Conservation (phyloP, 1,284 basidiomycete species). For the Ganoderma lingzhi region DNA sequence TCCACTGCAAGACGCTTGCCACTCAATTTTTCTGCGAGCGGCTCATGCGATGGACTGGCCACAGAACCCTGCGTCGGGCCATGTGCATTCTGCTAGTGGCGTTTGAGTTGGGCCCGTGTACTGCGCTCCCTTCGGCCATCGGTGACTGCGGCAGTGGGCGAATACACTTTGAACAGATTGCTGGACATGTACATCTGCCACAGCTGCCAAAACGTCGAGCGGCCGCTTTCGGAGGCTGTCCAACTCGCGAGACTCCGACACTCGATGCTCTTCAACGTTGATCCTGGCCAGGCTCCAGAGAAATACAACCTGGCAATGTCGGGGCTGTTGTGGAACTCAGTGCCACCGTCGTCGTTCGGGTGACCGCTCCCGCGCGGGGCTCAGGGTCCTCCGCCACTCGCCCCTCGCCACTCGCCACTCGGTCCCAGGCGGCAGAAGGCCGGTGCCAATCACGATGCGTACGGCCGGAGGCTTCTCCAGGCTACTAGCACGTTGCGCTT, state of each 20-base stretch:
- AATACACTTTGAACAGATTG: too few relatives aligned
- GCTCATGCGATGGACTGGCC: not conserved
- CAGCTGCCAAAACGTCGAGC: too few relatives aligned
- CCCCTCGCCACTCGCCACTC: not conserved
- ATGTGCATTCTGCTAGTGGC: not conserved
- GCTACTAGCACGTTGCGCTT: not conserved
- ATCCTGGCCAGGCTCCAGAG: not conserved
- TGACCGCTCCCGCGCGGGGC: constrained; percentile 1
- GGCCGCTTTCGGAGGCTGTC: not conserved
- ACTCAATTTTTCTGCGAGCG: not conserved
- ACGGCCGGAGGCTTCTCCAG: constrained; percentile 3
- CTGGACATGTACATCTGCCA: too few relatives aligned
- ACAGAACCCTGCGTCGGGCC: not conserved
- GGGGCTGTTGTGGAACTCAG: not conserved
- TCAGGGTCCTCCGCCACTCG: not conserved
- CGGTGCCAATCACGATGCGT: not conserved
- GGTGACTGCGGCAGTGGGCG: too few relatives aligned
- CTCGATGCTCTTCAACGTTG: not conserved
- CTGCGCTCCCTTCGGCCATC: not conserved
- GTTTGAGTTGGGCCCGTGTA: not conserved
- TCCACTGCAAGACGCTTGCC: constrained; percentile 1
- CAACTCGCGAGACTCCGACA: not conserved
- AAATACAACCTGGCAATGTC: not conserved
- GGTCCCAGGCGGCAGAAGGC: constrained; percentile 1
- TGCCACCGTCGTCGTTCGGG: not conserved